A percentile compares a stretch with the other conserved stretches of the same genome.
Conservation (phyloP, 768 basidiomycete genomes). For the Russula virescens region DNA sequence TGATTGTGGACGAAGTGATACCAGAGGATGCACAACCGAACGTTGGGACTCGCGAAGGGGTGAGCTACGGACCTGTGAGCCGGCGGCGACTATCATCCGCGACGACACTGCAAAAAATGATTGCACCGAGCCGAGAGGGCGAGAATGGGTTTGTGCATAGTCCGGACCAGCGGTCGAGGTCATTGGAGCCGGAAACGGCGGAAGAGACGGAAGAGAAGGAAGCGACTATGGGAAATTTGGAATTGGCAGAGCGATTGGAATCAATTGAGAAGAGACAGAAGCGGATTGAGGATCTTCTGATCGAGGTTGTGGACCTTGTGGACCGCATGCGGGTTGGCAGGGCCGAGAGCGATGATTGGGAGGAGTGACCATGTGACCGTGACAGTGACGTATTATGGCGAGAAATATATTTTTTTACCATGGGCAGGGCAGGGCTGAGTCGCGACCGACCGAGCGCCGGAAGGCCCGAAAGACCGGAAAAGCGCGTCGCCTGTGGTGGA, state of each 20-base stretch:
- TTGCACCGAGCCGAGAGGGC: conserved; percentile 14
- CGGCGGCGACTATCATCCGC: conserved; percentile 38
- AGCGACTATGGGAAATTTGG: conserved; percentile 28
- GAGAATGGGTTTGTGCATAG: conserved; percentile 27
- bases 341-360: background rate
- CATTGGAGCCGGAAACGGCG: conserved; percentile 10
- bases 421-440: background rate
- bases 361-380: background rate
- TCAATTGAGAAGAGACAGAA: conserved; percentile 41
- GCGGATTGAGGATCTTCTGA: conserved; percentile 44
- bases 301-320: conserved; percentile 17
- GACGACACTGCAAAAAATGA: conserved; percentile 21
- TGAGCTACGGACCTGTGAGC: conserved; percentile 39
- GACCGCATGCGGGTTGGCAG: background rate
- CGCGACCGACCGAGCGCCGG: conserved; percentile 2
- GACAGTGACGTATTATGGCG: background rate
- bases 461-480: conserved; percentile 1
- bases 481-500: conserved; percentile 9
- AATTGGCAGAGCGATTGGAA: conserved; percentile 35
- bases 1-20: conserved; percentile 48
- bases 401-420: too few relatives aligned
- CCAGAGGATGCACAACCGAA: conserved; percentile 29
- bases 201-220: conserved; percentile 30
- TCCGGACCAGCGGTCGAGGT: conserved; percentile 23
- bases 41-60: conserved; percentile 18